Evolutionary conservation across 352 stramenopile genomes (phyloP), one percentile per base, ranked within the genome.

Genomic region (Aphanomyces euteiches): DNA sequence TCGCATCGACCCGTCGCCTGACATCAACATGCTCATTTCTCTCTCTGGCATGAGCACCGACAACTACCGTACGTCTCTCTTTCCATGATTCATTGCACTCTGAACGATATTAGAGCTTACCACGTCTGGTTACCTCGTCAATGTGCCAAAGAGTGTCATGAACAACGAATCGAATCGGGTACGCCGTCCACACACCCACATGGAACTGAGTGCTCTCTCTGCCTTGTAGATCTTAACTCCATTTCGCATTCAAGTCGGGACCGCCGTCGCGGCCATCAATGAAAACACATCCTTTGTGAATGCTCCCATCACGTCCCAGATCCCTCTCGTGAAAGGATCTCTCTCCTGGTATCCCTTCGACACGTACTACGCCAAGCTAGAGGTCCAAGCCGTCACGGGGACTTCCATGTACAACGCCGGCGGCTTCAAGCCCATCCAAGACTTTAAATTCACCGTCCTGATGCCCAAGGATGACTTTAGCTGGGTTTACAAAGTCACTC

Each of bases 341-440:
- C 19, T 67, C 7, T 28, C 19, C 6, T 39, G 43, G 43, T 67
- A 67, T 36, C 59, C 59, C 10, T 39, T 67, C 17, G 59, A 67
- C n/a, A 61, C 8, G 6, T 69, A 43, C 56, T 7, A 61, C 12
- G 21, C 47, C 40, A 67, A 57, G 15, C 37, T 69, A 12, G 50
- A 61, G 17, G 48, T 70, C 19, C 40, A 61, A 59, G 60, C 37
- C 6, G 48, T 50, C 38, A 70, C 64, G 5, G 47, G 64, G 5
- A 54, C 56, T 1, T 37, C 48, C 4, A 5, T 36, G 15, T 53
- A 70, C 34, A 70, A 70, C 36, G n/a, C 47, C 13, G 39, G 47
- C 8, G 61, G 56, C 15, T 37, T 60, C 28, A 60, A 59, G 28
- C 56, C 64, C 37, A 37, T 61, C 7, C 19, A 61, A 2, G 64